Evolutionary conservation across 805 yeast species (phyloP), one percentile per base, ranked within the genome.

Genomic region (Cyberlindnera maclurae): DNA sequence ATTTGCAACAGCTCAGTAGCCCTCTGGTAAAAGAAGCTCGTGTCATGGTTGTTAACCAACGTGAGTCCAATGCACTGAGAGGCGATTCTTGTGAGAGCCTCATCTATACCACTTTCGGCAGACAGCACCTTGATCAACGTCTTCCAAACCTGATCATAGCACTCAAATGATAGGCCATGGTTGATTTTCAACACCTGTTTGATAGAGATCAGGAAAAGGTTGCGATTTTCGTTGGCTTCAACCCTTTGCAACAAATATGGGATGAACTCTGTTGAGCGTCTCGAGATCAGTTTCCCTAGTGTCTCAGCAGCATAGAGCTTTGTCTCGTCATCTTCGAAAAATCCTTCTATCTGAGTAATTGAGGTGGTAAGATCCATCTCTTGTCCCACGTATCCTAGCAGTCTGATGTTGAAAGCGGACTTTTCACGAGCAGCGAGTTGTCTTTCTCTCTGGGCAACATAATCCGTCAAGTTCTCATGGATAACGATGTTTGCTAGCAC

Each of bases 371-470:
- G 47, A 26, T 55, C 57, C 39, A 52, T 46, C 6, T 56, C 41
- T 39, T 63, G 60, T n/a, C 74, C 70, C 24, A 73, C 60, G 41
- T 68, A 67, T 4, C 81, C 83, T 37, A 78, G 52, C 29, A 71
- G 70, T 28, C 67, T 68, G 31, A 64, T 54, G 32, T 60, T 59
- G 47, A 68, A 70, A 1, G 62, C 43, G 12, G 58, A 37, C 28
- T 54, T 43, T 22, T 40, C 36, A 12, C 41, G 50, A 2, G 36
- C 20, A 4, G 44, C 17, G 22, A 49, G 33, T 41, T 53, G 55
- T 15, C 31, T 22, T 28, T 55, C 54, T 36, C 55, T 45, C 3
- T 20, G 37, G 4, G 38, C 22, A 15, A 51, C 34, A 29, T 49
- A 55, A n/a, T 57, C 48, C 5, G 41, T 39, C 22, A 55, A 36